Conservation (phyloP, 441 rosid genomes). For the Kokia cookei region DNA sequence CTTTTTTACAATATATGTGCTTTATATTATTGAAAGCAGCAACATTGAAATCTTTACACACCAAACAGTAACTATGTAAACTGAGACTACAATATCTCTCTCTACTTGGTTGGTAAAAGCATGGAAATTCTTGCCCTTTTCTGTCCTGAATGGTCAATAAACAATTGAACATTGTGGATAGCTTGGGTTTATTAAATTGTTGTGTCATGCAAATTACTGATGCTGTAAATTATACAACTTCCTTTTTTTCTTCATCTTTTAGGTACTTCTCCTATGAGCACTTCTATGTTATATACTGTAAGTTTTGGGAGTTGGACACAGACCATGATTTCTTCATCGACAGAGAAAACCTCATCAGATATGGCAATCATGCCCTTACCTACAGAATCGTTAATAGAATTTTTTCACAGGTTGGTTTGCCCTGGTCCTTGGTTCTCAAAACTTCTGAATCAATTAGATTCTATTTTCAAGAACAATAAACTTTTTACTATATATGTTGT, state of each 20-base stretch:
- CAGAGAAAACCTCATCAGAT: slow-evolving; percentile 53
- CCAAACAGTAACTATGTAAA: slow-evolving; percentile 1
- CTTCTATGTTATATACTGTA: slow-evolving; percentile 59
- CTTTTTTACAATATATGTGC: background rate
- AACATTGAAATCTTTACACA: background rate
- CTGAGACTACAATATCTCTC: background rate
- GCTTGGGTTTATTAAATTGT: background rate
- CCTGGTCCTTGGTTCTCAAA: background rate
- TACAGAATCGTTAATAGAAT: slow-evolving; percentile 61
- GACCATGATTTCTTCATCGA: slow-evolving; percentile 63
- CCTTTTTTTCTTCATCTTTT: slow-evolving; percentile 1
- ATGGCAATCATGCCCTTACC: slow-evolving; percentile 61
- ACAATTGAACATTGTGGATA: background rate
- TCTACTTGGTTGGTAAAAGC: background rate
- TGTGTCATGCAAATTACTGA: background rate
- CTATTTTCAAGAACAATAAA: background rate
- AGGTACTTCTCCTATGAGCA: slow-evolving; percentile 76
- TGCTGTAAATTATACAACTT: background rate
- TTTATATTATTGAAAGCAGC: background rate
- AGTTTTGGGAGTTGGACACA: slow-evolving; percentile 59
- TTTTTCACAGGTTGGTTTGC: slow-evolving; percentile 57
- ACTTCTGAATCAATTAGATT: background rate
- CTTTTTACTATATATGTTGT: background rate
- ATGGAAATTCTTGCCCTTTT: background rate
- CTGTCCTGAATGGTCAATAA: background rate